Evolutionary conservation across 495 filamentous ascomycete genomes (phyloP).

Genomic region (Neurospora sp.): DNA sequence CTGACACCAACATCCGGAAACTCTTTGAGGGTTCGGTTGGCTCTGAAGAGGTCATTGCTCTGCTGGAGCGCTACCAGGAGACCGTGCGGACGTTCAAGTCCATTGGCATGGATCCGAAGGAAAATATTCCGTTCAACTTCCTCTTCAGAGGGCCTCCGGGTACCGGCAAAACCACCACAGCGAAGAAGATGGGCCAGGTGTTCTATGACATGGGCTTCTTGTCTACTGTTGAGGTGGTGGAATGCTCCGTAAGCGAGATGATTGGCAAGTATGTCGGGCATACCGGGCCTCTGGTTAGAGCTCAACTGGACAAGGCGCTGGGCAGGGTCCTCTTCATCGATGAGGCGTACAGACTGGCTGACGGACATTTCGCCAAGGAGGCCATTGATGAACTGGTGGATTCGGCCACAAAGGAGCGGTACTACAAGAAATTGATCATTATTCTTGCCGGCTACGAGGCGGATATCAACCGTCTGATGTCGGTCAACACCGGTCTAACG

Average conservation of each 20-base stretch:
- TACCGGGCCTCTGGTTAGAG: slow-evolving; percentile 50
- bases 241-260: slow-evolving; percentile 52
- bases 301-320: slow-evolving; percentile 47
- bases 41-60: slow-evolving; percentile 48
- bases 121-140: slow-evolving; percentile 32
- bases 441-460: slow-evolving; percentile 66
- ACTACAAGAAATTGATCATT: slow-evolving; percentile 53
- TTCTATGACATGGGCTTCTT: slow-evolving; percentile 65
- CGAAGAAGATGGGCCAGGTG: slow-evolving; percentile 59
- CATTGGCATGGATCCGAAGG: slow-evolving; percentile 49
- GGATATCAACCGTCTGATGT: slow-evolving; percentile 63
- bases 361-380: slow-evolving; percentile 53
- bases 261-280: slow-evolving; percentile 54
- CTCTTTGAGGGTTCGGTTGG: slow-evolving; percentile 62
- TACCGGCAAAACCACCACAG: slow-evolving; percentile 68
- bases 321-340: slow-evolving; percentile 60
- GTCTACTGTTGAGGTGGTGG: slow-evolving; percentile 41
- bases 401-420: slow-evolving; percentile 54
- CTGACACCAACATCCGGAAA: slow-evolving; percentile 39
- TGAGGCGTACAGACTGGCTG: slow-evolving; percentile 53
- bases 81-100: slow-evolving; percentile 42
- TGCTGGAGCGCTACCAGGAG: slow-evolving; percentile 52
- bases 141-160: slow-evolving; percentile 39
- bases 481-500: slow-evolving; percentile 48
- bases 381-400: slow-evolving; percentile 69